These are phyloP conservation scores for Rosellinia necatrix DNA, from an alignment of 2,329 filamentous ascomycete species.

Conservation along the genomic window DNA sequence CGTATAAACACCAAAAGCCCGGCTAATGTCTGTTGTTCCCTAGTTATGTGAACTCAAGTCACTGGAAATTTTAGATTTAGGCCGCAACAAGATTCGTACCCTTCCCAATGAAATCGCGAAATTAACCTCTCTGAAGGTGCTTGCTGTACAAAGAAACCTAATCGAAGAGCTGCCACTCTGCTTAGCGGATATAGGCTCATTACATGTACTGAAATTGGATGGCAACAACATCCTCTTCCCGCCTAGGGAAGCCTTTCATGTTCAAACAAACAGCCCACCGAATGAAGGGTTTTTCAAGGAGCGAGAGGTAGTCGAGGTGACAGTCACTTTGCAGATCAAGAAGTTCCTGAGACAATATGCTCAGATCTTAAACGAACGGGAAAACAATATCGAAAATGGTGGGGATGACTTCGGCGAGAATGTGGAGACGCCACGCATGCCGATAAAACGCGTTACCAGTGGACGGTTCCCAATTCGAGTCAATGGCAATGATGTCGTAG, in stretches of 20 bases:
- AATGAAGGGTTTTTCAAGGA: constrained; percentile 63
- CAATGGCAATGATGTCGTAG: constrained; percentile 71
- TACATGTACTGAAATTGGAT: constrained; percentile 87
- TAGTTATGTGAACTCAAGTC: constrained; percentile 85
- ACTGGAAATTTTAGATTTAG: constrained; percentile 90
- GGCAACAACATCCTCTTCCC: constrained; percentile 86
- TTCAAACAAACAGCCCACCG: constrained; percentile 58
- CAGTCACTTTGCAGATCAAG: constrained; percentile 65
- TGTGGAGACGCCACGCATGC: constrained; percentile 77
- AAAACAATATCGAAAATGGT: constrained; percentile 57
- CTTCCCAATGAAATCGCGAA: constrained; percentile 81
- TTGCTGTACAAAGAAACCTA: constrained; percentile 85
- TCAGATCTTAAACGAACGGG: constrained; percentile 52
- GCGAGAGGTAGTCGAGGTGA: constrained; percentile 66
- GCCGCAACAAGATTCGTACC: constrained; percentile 79
- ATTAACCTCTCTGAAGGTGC: constrained; percentile 83
- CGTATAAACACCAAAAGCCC: neutral
- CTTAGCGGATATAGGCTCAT: constrained; percentile 84
- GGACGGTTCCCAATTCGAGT: constrained; percentile 73
- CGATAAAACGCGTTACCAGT: constrained; percentile 64
- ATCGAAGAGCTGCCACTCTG: constrained; percentile 84
- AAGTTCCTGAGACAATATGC: constrained; percentile 60
- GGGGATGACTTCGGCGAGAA: constrained; percentile 72
- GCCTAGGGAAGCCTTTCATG: constrained; percentile 69
- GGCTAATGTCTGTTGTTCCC: constrained; percentile 33